Conservation (phyloP, 2,329 filamentous ascomycete species). For the Ceratocystis cacaofunesta region DNA sequence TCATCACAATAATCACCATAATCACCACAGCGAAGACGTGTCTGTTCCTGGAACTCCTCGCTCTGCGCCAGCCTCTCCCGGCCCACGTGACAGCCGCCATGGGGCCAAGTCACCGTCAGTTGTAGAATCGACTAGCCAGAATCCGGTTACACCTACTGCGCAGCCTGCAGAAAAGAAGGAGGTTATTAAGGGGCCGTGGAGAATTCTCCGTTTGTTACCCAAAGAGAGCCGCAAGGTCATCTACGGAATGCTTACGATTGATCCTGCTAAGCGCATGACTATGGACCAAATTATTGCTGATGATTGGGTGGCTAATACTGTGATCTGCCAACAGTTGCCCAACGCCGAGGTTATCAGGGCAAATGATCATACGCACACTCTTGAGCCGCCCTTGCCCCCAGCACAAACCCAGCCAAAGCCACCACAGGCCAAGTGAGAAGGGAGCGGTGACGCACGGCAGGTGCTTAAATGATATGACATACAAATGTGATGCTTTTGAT, state of each 20-base stretch:
- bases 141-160: constrained; percentile 12
- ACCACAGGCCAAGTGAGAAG: neutral
- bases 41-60: constrained; percentile 10
- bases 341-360: constrained; percentile 55
- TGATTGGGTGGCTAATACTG: constrained; percentile 73
- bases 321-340: constrained; percentile 68
- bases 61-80: constrained; percentile 10
- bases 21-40: neutral
- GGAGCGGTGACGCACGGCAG: too few species aligned
- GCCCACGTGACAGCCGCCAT: constrained; percentile 5
- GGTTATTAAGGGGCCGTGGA: constrained; percentile 83
- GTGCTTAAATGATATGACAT: neutral
- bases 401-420: constrained; percentile 18
- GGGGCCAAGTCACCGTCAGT: constrained; percentile 12
- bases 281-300: constrained; percentile 79
- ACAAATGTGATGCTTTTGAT: neutral
- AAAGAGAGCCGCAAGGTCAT: constrained; percentile 83
- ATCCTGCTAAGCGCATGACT: constrained; percentile 67
- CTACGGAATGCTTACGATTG: constrained; percentile 78
- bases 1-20: neutral
- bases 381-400: constrained; percentile 53
- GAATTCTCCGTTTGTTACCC: constrained; percentile 72
- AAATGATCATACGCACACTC: constrained; percentile 65
- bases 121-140: constrained; percentile 12
- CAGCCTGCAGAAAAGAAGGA: constrained; percentile 43